Percentiles rank a stretch among this genome's conserved stretches.
Evolutionary conservation across 2,329 filamentous ascomycete genomes (phyloP).

Genomic region (Fusarium avenaceum): DNA sequence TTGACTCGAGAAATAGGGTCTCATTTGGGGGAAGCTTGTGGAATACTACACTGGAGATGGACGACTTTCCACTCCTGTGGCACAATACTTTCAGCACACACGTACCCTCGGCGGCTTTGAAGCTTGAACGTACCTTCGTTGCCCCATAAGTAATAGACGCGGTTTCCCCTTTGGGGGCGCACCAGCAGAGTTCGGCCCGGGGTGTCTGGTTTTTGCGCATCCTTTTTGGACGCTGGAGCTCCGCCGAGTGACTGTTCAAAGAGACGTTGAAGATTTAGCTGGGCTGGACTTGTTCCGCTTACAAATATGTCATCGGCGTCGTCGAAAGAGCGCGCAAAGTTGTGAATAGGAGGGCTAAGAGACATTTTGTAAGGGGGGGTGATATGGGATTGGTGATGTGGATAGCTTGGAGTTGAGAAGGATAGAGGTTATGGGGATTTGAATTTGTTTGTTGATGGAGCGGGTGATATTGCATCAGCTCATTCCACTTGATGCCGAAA

Average conservation of each 20-base stretch:
- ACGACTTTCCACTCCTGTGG: slow-evolving; percentile 93
- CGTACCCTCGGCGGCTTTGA: neutral
- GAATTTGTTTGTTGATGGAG: neutral
- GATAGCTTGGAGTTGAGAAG: slow-evolving; percentile 24
- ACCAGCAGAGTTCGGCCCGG: slow-evolving; percentile 55
- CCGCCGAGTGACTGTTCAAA: slow-evolving; percentile 71
- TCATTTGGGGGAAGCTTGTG: slow-evolving; percentile 97
- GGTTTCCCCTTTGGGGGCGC: slow-evolving; percentile 77
- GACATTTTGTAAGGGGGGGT: slow-evolving; percentile 50
- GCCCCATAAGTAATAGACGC: slow-evolving; percentile 91
- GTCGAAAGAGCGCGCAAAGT: slow-evolving; percentile 45
- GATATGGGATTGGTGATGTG: neutral
- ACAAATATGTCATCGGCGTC: slow-evolving; percentile 49
- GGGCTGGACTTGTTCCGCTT: slow-evolving; percentile 66
- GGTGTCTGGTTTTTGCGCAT: slow-evolving; percentile 62
- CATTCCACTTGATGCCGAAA: slow-evolving; percentile 41
- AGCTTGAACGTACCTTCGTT: slow-evolving; percentile 77
- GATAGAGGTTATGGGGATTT: neutral
- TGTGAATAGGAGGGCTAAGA: slow-evolving; percentile 51
- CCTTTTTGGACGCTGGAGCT: slow-evolving; percentile 63
- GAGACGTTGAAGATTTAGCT: slow-evolving; percentile 74
- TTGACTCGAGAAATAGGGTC: slow-evolving; percentile 95
- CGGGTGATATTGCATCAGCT: slow-evolving; percentile 20
- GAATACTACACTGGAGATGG: slow-evolving; percentile 98
- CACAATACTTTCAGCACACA: slow-evolving; percentile 9